Conservation (phyloP, 495 filamentous ascomycete genomes). For the Hyaloscypha hepaticicola region DNA sequence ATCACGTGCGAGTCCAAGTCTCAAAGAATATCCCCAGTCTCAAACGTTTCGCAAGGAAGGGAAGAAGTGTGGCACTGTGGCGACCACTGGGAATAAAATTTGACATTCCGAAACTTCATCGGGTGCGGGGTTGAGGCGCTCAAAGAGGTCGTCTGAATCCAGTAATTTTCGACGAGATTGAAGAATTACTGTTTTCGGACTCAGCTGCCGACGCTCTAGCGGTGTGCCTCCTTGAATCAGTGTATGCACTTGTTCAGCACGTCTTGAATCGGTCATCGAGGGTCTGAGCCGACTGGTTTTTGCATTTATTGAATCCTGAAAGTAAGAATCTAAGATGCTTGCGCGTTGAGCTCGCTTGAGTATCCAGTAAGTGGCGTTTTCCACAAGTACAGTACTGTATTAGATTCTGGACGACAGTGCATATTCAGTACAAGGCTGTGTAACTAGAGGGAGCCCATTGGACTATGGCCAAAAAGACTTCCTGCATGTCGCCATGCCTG, state of each 20-base stretch:
- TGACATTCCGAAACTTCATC: not conserved
- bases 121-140: too few species aligned
- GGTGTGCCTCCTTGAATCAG: not conserved
- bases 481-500: not conserved
- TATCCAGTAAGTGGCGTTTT: not conserved
- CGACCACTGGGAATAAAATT: too few species aligned
- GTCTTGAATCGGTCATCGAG: not conserved
- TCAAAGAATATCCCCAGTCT: not conserved
- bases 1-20: not conserved
- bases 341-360: not conserved
- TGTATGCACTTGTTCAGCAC: not conserved
- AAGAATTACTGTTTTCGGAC: not conserved
- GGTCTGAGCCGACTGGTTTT: not conserved
- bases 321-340: not conserved
- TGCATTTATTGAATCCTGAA: not conserved
- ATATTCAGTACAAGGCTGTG: too few species aligned
- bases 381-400: not conserved
- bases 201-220: not conserved
- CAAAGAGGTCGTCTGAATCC: too few species aligned
- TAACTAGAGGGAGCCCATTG: not conserved
- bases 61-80: not conserved
- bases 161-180: too few species aligned
- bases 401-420: not conserved
- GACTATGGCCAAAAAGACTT: not conserved
- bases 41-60: not conserved